phyloP scores from a whole-genome alignment of 192 early-diverging fungal genomes.

The Coemansia sp. region DNA sequence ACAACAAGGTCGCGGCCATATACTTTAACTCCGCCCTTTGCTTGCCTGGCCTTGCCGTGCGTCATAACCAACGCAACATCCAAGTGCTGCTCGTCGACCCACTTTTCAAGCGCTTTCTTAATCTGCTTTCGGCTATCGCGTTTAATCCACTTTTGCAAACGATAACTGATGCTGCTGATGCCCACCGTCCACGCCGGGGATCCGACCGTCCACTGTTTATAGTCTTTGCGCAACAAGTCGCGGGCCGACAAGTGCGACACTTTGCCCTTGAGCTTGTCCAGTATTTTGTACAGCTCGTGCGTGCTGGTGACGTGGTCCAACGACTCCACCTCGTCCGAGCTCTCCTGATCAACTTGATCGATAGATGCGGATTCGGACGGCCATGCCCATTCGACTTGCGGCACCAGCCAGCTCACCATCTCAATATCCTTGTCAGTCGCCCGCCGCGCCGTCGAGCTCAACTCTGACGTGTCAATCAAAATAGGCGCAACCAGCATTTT shows the following conservation, averaged over 20 bases:
- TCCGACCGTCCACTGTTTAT: conserved; percentile 49
- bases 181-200: conserved; percentile 31
- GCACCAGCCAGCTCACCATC: conserved; percentile 21
- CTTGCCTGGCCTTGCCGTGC: conserved; percentile 36
- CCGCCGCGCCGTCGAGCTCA: conserved; percentile 15
- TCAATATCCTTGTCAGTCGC: conserved; percentile 35
- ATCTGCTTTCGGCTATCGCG: conserved; percentile 29
- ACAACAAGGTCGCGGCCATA: conserved; percentile 44
- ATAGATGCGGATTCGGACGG: neutral
- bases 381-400: conserved; percentile 28
- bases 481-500: conserved; percentile 40
- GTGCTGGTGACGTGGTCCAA: conserved; percentile 17
- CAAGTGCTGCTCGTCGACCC: conserved; percentile 26
- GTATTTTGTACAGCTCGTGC: conserved; percentile 24
- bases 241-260: conserved; percentile 30
- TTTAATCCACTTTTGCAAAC: conserved; percentile 48
- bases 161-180: conserved; percentile 44
- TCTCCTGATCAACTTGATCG: neutral
- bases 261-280: conserved; percentile 36
- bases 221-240: conserved; percentile 55
- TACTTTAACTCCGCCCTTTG: conserved; percentile 11
- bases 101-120: conserved; percentile 16
- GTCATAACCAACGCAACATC: conserved; percentile 49
- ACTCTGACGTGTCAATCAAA: conserved; percentile 34
- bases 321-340: neutral